Evolutionary conservation across 257 asterid genomes (phyloP), one percentile per base, ranked within the genome.

Genomic region (Plantago ovata): DNA sequence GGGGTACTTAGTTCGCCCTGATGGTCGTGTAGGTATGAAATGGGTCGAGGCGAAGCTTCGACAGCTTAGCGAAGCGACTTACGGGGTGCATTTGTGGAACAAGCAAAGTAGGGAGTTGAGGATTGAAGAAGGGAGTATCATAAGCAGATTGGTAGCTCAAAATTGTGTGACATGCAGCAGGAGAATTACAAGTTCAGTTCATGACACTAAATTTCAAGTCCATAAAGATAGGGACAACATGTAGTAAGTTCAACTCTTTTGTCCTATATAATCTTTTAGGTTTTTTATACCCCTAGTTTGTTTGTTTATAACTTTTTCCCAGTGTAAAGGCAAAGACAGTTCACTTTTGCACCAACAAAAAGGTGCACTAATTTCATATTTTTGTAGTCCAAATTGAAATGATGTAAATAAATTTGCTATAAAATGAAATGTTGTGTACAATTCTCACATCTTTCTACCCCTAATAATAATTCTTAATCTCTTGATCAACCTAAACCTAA

Each of bases 1-100:
- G 0, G 65, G 73, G 0, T 75, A 58, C 62, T 83, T 89, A 12
- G 18, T 9, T 19, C 60, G 74, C 38, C 82, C 86, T 12, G 62
- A 44, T 10, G 71, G 53, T 36, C 52, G 38, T 32, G 62, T 4
- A 0, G 15, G 56, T 13, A 40, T 47, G 9, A 81, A 33, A 68
- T 77, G 91, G 96, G 74, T 74, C 60, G 64, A 59, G 14, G 76
- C 76, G 0, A 81, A 79, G 77, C 56, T 76, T 40, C 44, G 51
- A 5, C 81, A 69, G 51, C 69, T 85, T 0, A 63, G 6, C 57
- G 58, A 38, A 60, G 71, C 61, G 45, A 69, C 75, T 13, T 83
- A 78, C 52, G 95, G 89, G 20, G 73, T 89, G 33, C 95, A 89
- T 64, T 60, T 89, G 73, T 89, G 97, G 97, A 86, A 86, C 47